Evolutionary conservation across 768 basidiomycete species (phyloP).

Genomic region (Phlebiopsis flavidoalba): DNA sequence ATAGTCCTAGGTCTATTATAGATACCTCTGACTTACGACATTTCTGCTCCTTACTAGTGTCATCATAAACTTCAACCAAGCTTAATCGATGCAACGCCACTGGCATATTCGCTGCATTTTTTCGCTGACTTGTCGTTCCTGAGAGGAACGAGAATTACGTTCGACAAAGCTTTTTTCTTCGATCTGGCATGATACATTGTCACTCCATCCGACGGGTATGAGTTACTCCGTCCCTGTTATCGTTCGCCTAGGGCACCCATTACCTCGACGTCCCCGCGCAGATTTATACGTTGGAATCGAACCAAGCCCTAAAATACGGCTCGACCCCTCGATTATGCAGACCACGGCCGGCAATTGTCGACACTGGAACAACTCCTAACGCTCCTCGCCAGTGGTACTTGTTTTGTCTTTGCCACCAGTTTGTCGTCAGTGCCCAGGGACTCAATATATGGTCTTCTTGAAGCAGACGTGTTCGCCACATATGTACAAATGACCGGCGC

Average conservation of each 20-base stretch:
- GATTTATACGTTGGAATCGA: slow-evolving; percentile 40
- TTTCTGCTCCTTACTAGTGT: too few relatives aligned
- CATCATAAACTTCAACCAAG: too few relatives aligned
- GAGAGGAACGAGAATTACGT: too few relatives aligned
- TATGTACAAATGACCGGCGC: slow-evolving; percentile 49
- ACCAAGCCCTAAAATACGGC: slow-evolving; percentile 33
- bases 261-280: slow-evolving; percentile 38
- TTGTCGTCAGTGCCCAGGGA: too few relatives aligned
- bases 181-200: too few relatives aligned
- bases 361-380: slow-evolving; percentile 35
- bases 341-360: slow-evolving; percentile 34
- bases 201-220: too few relatives aligned
- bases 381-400: slow-evolving; percentile 25
- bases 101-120: too few relatives aligned
- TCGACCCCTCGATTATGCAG: slow-evolving; percentile 24
- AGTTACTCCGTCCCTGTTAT: background rate
- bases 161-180: too few relatives aligned
- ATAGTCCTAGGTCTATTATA: too few relatives aligned
- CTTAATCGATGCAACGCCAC: too few relatives aligned
- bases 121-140: too few relatives aligned
- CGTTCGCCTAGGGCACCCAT: slow-evolving; percentile 23
- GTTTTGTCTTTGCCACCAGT: background rate
- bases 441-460: background rate
- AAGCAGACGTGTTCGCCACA: slow-evolving; percentile 31
- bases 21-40: too few relatives aligned